Conservation (phyloP, 163 green algal species). For the Scenedesmus sp. region DNA sequence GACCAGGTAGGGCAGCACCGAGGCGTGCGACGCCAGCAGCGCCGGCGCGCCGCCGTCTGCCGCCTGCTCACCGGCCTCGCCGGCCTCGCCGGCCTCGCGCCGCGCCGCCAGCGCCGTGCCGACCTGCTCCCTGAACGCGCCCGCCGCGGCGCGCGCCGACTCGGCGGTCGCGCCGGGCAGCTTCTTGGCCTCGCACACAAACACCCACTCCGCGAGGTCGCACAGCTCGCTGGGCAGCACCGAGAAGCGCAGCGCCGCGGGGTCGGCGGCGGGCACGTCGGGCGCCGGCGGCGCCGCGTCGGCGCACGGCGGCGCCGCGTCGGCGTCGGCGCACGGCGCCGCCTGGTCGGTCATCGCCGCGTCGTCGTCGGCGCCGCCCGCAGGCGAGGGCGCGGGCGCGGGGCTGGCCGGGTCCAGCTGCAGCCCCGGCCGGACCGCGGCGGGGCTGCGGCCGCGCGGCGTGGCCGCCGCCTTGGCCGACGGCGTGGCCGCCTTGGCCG, state of each 20-base stretch:
- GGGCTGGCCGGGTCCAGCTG: constrained; percentile 17
- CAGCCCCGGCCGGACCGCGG: constrained; percentile 1
- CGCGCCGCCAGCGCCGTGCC: constrained; percentile 18
- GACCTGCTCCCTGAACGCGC: constrained; percentile 7
- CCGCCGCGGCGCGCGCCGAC: constrained; percentile 24
- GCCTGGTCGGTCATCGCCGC: constrained; percentile 3
- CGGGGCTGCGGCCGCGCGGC: constrained; percentile 1
- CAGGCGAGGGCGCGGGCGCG: neutral
- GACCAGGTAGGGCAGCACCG: constrained; percentile 39
- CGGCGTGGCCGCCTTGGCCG: neutral
- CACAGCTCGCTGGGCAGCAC: constrained; percentile 26
- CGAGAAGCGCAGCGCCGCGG: neutral
- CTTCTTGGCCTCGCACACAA: constrained; percentile 25
- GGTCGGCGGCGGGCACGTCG: no score
- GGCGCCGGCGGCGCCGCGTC: no score
- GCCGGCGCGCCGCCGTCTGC: neutral
- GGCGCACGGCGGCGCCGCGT: no score
- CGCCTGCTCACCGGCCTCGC: neutral
- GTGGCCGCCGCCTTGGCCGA: neutral
- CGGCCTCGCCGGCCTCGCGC: neutral
- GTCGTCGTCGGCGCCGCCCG: neutral
- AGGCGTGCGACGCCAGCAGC: neutral
- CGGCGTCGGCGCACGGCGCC: no score
- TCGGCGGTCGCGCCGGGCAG: constrained; percentile 15
- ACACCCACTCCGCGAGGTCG: constrained; percentile 38